Conservation (phyloP, 768 basidiomycete genomes). For the Hydnomerulius pinastri region DNA sequence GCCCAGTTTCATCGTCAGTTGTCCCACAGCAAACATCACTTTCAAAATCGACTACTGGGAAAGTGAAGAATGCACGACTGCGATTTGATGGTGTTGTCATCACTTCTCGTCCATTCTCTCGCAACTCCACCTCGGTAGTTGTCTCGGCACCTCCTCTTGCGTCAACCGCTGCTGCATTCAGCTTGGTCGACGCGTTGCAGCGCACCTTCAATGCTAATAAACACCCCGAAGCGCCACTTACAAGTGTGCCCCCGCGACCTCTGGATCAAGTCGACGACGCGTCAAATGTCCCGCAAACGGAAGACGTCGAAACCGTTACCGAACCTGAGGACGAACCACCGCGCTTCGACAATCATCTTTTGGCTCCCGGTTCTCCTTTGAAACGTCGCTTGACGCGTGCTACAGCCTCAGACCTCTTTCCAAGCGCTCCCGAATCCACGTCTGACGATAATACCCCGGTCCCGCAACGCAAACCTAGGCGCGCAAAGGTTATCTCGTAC, state of each 20-base stretch:
- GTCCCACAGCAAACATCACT: background rate
- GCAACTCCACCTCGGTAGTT: background rate
- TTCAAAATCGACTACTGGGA: background rate
- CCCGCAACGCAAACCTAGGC: conserved; percentile 13
- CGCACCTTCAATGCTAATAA: conserved; percentile 30
- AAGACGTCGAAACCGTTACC: conserved; percentile 20
- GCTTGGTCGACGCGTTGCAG: conserved; percentile 25
- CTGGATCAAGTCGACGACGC: background rate
- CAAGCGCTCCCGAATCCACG: conserved; percentile 9
- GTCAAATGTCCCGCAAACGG: conserved; percentile 16
- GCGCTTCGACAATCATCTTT: conserved; percentile 14
- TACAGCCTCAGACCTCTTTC: background rate
- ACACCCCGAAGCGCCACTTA: background rate
- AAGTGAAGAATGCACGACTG: conserved; percentile 20
- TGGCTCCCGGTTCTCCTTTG: conserved; percentile 3
- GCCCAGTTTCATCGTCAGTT: background rate
- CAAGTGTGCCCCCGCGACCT: background rate
- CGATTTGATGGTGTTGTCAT: conserved; percentile 29
- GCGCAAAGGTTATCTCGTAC: conserved; percentile 21
- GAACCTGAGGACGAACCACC: conserved; percentile 23
- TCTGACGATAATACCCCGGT: conserved; percentile 7
- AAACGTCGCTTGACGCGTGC: background rate
- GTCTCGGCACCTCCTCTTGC: background rate
- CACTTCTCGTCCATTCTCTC: background rate
- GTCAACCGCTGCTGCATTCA: conserved; percentile 3